Evolutionary conservation across 179 eudicot genomes (phyloP).

Genomic region (Silene noctiflora): DNA sequence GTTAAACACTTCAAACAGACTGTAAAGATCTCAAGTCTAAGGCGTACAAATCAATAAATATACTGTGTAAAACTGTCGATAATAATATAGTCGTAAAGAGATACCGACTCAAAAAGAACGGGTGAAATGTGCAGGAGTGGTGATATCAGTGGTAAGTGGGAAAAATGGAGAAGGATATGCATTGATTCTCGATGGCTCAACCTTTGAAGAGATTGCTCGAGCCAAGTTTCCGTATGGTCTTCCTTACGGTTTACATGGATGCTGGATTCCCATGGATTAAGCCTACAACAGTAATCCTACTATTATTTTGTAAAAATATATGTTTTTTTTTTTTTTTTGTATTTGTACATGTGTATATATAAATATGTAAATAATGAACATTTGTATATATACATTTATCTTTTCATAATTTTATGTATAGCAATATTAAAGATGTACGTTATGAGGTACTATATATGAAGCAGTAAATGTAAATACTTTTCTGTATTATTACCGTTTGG

Average conservation of each 20-base stretch:
- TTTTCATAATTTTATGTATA: neutral
- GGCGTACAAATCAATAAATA: neutral
- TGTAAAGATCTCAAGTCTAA: neutral
- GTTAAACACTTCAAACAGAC: neutral
- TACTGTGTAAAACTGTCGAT: neutral
- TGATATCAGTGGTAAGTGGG: slow-evolving; percentile 77
- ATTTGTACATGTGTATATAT: slow-evolving; percentile 10
- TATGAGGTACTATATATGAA: slow-evolving; percentile 1
- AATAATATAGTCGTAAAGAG: neutral
- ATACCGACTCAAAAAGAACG: neutral
- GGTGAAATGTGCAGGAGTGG: slow-evolving; percentile 50
- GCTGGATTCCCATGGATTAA: slow-evolving; percentile 73
- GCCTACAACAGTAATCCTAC: neutral
- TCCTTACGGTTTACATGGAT: slow-evolving; percentile 94
- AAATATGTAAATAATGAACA: neutral
- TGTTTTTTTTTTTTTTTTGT: neutral
- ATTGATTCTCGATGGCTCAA: slow-evolving; percentile 62
- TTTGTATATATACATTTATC: slow-evolving; percentile 7
- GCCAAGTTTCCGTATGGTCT: slow-evolving; percentile 94
- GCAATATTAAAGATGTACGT: neutral
- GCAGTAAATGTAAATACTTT: neutral
- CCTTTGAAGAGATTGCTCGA: slow-evolving; percentile 83
- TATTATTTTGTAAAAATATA: neutral
- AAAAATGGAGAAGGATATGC: slow-evolving; percentile 91
- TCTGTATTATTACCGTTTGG: neutral